These are phyloP conservation scores for Paecilomyces formosus DNA, from an alignment of 2,329 filamentous ascomycete species.

Conservation along the genomic window DNA sequence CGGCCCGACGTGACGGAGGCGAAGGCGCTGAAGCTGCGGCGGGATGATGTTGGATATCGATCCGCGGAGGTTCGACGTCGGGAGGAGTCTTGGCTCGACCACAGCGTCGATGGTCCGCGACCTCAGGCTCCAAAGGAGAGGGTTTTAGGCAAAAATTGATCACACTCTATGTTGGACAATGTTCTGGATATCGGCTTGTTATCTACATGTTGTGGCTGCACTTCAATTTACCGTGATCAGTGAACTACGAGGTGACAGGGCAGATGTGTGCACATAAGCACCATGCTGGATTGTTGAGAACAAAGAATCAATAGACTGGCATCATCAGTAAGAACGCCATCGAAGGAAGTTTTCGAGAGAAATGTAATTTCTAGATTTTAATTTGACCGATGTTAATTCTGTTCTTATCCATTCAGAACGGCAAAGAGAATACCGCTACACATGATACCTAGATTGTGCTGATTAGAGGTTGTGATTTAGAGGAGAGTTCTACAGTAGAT, in stretches of 20 bases:
- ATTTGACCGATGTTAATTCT: not conserved
- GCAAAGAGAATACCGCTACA: not conserved
- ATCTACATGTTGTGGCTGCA: not conserved
- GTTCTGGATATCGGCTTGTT: not conserved
- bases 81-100: not conserved
- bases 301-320: not conserved
- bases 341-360: not conserved
- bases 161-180: not conserved
- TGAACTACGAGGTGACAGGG: not conserved
- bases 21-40: not conserved
- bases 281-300: not conserved
- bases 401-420: no score
- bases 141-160: not conserved
- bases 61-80: not conserved
- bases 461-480: not conserved
- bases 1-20: not conserved
- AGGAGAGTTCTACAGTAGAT: not conserved
- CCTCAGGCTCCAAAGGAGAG: not conserved
- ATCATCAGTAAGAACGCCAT: not conserved
- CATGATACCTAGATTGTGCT: not conserved
- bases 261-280: not conserved
- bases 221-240: not conserved
- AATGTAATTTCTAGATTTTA: not conserved
- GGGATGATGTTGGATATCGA: not conserved
- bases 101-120: not conserved